These are phyloP conservation scores for Citrus medica DNA, from an alignment of 345 rosid genomes.

Conservation along the genomic window DNA sequence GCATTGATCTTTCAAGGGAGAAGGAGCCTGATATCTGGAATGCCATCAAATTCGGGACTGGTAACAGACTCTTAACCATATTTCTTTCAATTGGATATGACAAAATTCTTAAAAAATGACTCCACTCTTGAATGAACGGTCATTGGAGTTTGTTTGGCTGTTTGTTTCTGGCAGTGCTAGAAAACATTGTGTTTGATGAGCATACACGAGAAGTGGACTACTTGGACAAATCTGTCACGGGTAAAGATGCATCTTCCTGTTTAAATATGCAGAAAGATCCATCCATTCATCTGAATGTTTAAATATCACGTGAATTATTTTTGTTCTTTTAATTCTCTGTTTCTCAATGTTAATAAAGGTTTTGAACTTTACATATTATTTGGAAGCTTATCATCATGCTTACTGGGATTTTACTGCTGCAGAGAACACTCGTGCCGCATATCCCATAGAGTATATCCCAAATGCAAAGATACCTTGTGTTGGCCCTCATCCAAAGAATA, in stretches of 20 bases:
- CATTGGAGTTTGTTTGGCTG: not conserved
- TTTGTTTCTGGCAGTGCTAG: constrained; percentile 57
- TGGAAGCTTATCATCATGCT: not conserved
- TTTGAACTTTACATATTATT: not conserved
- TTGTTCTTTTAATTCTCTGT: not conserved
- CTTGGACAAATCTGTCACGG: constrained; percentile 80
- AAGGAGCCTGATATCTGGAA: constrained; percentile 97
- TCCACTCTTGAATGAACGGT: not conserved
- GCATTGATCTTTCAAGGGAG: constrained; percentile 82
- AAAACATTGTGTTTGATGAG: constrained; percentile 93
- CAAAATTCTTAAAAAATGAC: no score
- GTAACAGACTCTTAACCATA: constrained; percentile 21
- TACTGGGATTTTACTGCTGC: constrained; percentile 12
- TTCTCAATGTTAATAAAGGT: not conserved
- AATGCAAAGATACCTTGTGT: constrained; percentile 87
- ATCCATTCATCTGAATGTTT: no score
- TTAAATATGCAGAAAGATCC: not conserved
- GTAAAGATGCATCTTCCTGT: constrained; percentile 17
- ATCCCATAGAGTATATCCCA: constrained; percentile 88
- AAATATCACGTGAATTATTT: no score
- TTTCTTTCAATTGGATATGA: not conserved
- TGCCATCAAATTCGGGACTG: constrained; percentile 93
- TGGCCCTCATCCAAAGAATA: constrained; percentile 87
- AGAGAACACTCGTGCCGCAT: constrained; percentile 95
- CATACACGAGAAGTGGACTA: constrained; percentile 86